Evolutionary conservation across 305 asterid species (phyloP).

Genomic region (Fraxinus platypoda): DNA sequence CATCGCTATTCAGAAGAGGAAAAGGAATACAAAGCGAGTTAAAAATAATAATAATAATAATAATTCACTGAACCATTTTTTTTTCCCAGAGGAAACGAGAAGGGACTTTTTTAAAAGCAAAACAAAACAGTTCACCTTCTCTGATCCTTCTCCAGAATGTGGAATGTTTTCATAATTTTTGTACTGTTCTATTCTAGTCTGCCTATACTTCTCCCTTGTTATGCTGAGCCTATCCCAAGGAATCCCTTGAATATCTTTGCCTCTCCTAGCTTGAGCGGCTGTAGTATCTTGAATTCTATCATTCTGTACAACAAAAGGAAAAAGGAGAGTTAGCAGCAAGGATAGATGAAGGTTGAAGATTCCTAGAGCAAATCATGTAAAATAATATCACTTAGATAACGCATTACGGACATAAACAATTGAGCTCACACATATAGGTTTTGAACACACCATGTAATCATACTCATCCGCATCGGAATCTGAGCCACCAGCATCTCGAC

Average conservation of each 20-base stretch:
- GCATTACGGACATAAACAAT: neutral
- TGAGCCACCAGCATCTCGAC: slow-evolving; percentile 51
- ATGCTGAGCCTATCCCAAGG: slow-evolving; percentile 88
- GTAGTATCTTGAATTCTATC: slow-evolving; percentile 71
- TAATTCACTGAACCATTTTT: neutral
- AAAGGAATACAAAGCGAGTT: neutral
- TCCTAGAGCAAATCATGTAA: neutral
- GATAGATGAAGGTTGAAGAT: neutral
- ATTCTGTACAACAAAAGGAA: slow-evolving; percentile 31
- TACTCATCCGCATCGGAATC: slow-evolving; percentile 81
- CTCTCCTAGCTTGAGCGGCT: slow-evolving; percentile 70
- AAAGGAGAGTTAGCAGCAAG: neutral
- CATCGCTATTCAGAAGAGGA: slow-evolving; percentile 50
- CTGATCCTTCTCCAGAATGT: slow-evolving; percentile 66
- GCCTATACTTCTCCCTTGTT: slow-evolving; percentile 75
- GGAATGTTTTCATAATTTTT: slow-evolving; percentile 85
- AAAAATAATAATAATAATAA: neutral
- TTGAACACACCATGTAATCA: slow-evolving; percentile 60
- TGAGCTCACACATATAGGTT: neutral
- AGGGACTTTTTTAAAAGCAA: neutral
- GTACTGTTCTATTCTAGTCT: slow-evolving; percentile 74
- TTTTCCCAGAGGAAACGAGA: neutral
- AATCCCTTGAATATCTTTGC: slow-evolving; percentile 92
- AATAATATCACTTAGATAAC: neutral
- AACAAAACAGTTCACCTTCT: slow-evolving; percentile 45